These are phyloP conservation scores for Sphenostylis stenocarpa DNA, from an alignment of 306 rosid species.

Conservation along the genomic window DNA sequence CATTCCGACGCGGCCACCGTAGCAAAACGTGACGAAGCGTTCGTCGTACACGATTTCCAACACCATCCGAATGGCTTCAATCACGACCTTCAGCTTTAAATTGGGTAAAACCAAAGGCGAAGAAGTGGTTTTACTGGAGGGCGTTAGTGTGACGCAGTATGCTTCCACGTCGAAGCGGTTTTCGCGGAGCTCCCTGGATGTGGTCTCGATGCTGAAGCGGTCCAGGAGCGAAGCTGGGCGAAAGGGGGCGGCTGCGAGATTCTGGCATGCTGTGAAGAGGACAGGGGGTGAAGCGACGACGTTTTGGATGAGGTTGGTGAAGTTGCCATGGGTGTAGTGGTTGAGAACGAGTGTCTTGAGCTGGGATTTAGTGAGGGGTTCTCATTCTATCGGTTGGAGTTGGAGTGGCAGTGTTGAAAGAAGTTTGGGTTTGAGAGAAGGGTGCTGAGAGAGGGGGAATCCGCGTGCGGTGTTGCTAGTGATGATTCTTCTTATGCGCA, in stretches of 20 bases:
- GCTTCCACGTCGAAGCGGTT: slow-evolving; percentile 59
- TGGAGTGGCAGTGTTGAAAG: slow-evolving; percentile 33
- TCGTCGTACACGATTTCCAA: slow-evolving; percentile 37
- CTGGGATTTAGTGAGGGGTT: slow-evolving; percentile 52
- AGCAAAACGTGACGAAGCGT: slow-evolving; percentile 37
- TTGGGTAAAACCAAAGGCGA: slow-evolving; percentile 63
- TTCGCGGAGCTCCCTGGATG: slow-evolving; percentile 48
- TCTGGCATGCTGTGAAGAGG: slow-evolving; percentile 71
- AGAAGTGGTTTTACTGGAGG: slow-evolving; percentile 32
- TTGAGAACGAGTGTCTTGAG: slow-evolving; percentile 62
- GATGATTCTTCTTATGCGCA: slow-evolving; percentile 18
- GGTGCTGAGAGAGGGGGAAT: slow-evolving; percentile 1
- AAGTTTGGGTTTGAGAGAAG: not conserved
- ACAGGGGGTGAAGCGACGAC: slow-evolving; percentile 72
- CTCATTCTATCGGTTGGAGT: not conserved
- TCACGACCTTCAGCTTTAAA: slow-evolving; percentile 76
- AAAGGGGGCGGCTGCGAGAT: slow-evolving; percentile 35
- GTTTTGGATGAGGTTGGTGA: slow-evolving; percentile 60
- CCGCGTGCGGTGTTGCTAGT: not conserved
- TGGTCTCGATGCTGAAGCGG: slow-evolving; percentile 46
- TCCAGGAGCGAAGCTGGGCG: slow-evolving; percentile 31
- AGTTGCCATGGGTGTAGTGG: slow-evolving; percentile 54
- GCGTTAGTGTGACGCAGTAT: slow-evolving; percentile 44
- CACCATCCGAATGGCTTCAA: slow-evolving; percentile 60
- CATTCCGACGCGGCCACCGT: slow-evolving; percentile 41